Evolutionary conservation across 2,329 filamentous ascomycete genomes (phyloP), one percentile per base, ranked within the genome.

Genomic region (Neofusicoccum sp.): DNA sequence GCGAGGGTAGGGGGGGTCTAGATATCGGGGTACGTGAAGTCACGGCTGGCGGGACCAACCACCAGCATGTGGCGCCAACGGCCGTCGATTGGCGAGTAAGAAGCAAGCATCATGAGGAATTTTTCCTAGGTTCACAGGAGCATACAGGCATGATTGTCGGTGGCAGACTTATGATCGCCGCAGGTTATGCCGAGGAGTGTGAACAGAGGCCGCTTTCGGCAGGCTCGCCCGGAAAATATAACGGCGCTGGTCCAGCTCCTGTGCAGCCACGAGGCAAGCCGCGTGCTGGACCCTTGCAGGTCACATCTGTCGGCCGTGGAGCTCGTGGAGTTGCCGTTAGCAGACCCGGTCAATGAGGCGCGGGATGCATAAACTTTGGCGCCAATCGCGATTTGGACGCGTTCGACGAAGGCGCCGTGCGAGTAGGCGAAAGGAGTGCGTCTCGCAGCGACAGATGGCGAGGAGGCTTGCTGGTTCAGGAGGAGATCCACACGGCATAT

Each of bases 271-370:
- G 51, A 43, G 28, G 48, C 31, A 38, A 31, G 51, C 51, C 34
- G 51, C 51, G 36, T 41, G 53, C 28, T 11, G n/a, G 53, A 57
- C 38, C 53, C 53, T 45, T 38, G 53, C 12, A 34, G 14, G 34
- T 20, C 48, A 16, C 8, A 53, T 53, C 9, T 9, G 14, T 20
- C 33, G 40, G 40, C 34, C 34, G 48, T 31, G 8, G 14, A 12
- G 48, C 12, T 16, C 8, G 34, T 11, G 24, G 34, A 38, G 33
- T 26, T 56, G 34, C 36, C 14, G 38, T 33, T n/a, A n/a, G n/a
- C n/a, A n/a, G n/a, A n/a, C n/a, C n/a, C n/a, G n/a, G n/a, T n/a
- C n/a, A n/a, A n/a, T n/a, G n/a, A n/a, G n/a, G n/a, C n/a, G n/a
- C n/a, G n/a, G n/a, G n/a, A n/a, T n/a, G n/a, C n/a, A n/a, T n/a